A percentile compares a stretch with the other conserved stretches of the same genome.
Conservation (phyloP, 352 stramenopile genomes). For the Vaucheria bursata region DNA sequence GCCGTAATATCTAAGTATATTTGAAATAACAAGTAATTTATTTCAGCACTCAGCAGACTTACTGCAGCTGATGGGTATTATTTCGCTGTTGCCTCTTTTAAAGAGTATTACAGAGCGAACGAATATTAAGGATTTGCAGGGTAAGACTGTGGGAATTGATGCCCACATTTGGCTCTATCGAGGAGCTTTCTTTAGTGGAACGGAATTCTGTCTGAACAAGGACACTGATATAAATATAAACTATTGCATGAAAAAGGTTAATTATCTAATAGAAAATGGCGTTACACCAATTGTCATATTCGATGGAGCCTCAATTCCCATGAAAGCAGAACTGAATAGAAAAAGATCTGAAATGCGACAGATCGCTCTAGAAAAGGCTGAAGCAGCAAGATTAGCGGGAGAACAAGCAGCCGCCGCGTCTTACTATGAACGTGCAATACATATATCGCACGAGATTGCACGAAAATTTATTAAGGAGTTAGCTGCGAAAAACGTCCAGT, state of each 20-base stretch:
- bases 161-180: slow-evolving; percentile 65
- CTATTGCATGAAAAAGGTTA: slow-evolving; percentile 73
- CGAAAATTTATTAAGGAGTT: slow-evolving; percentile 52
- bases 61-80: no score
- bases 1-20: no score
- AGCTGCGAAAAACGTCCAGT: slow-evolving; percentile 59
- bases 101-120: slow-evolving; percentile 44
- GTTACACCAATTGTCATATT: slow-evolving; percentile 79
- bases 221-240: slow-evolving; percentile 54
- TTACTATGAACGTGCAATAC: slow-evolving; percentile 52
- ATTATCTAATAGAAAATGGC: slow-evolving; percentile 66
- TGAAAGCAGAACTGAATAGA: slow-evolving; percentile 62
- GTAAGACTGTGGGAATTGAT: slow-evolving; percentile 37
- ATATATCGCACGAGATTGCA: slow-evolving; percentile 56
- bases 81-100: slow-evolving; percentile 40
- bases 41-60: no score
- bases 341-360: slow-evolving; percentile 30
- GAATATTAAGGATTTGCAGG: slow-evolving; percentile 36
- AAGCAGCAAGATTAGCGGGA: slow-evolving; percentile 39
- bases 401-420: slow-evolving; percentile 42
- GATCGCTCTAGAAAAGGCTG: slow-evolving; percentile 31
- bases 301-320: slow-evolving; percentile 75
- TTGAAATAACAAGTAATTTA: no score
- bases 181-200: slow-evolving; percentile 70
- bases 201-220: slow-evolving; percentile 63